Evolutionary conservation across 805 yeast species (phyloP).

Genomic region (Cyberlindnera sargentensis): DNA sequence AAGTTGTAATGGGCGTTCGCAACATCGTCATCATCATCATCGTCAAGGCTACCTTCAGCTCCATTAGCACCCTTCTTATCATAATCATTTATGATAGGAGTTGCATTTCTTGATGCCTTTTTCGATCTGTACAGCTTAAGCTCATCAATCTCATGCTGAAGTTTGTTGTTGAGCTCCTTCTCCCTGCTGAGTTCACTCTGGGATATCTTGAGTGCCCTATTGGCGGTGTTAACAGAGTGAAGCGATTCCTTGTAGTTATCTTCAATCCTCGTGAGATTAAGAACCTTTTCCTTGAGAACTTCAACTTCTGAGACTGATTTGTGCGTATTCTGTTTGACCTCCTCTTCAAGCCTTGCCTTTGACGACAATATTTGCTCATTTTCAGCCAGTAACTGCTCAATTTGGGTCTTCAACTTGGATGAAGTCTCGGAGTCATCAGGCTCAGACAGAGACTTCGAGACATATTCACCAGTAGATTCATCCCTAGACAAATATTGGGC

Average conservation of each 20-base stretch:
- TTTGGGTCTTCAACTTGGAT: conserved; percentile 41
- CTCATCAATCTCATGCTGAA: conserved; percentile 64
- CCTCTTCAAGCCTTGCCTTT: conserved; percentile 28
- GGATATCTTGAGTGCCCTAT: conserved; percentile 64
- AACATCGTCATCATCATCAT: conserved; percentile 26
- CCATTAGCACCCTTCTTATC: conserved; percentile 17
- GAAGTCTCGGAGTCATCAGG: conserved; percentile 6
- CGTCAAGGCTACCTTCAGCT: conserved; percentile 15
- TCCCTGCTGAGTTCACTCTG: conserved; percentile 64
- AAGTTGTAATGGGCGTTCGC: conserved; percentile 57
- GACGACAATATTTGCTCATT: conserved; percentile 35
- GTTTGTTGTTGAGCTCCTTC: conserved; percentile 45
- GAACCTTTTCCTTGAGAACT: conserved; percentile 24
- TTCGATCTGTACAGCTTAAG: conserved; percentile 45
- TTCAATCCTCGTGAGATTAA: conserved; percentile 41
- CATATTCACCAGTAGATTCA: conserved; percentile 14
- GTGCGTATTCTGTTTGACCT: conserved; percentile 21
- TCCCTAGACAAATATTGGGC: conserved; percentile 19
- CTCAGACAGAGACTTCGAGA: conserved; percentile 3
- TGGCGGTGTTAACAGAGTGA: conserved; percentile 65
- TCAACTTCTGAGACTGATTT: conserved; percentile 20
- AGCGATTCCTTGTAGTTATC: conserved; percentile 65
- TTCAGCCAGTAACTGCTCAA: conserved; percentile 46
- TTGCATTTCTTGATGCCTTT: conserved; percentile 25
- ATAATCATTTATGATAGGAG: conserved; percentile 18